Evolutionary conservation across 345 rosid genomes (phyloP).

Genomic region (Dovyalis caffra): DNA sequence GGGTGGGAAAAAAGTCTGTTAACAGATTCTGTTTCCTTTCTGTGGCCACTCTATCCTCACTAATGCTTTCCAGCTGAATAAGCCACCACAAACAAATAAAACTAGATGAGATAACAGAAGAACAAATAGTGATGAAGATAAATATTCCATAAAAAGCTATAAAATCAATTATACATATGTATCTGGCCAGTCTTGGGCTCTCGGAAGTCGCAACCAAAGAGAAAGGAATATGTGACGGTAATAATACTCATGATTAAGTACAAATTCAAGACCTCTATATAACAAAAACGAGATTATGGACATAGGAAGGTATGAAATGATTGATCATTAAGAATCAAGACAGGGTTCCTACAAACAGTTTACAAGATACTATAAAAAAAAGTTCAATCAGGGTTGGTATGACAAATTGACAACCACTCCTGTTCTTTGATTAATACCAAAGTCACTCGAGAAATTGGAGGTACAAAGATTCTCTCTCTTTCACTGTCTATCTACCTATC

Average conservation of each 20-base stretch:
- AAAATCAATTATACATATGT: not conserved
- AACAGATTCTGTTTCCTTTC: conserved; percentile 34
- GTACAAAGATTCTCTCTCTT: not conserved
- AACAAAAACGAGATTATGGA: not conserved
- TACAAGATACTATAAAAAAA: not conserved
- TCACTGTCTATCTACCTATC: not conserved
- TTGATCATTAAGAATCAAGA: not conserved
- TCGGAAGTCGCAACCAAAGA: not conserved
- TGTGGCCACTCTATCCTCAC: conserved; percentile 42
- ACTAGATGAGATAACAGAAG: not conserved
- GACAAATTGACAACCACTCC: not conserved
- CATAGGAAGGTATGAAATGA: not conserved
- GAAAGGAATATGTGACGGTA: not conserved
- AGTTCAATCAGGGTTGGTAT: not conserved
- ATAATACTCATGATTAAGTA: too few species aligned
- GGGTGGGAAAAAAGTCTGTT: conserved; percentile 46
- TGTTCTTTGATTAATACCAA: not conserved
- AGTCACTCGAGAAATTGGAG: not conserved
- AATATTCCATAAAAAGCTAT: not conserved
- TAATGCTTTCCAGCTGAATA: conserved; percentile 59
- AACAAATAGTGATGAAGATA: not conserved
- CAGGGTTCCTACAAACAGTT: not conserved
- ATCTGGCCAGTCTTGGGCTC: not conserved
- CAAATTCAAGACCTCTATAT: not conserved
- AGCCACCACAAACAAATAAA: conserved; percentile 2